These are phyloP conservation scores for Straminergon stramineum DNA, from an alignment of 225 moss, liverwort and hornwort genomes.

Conservation along the genomic window DNA sequence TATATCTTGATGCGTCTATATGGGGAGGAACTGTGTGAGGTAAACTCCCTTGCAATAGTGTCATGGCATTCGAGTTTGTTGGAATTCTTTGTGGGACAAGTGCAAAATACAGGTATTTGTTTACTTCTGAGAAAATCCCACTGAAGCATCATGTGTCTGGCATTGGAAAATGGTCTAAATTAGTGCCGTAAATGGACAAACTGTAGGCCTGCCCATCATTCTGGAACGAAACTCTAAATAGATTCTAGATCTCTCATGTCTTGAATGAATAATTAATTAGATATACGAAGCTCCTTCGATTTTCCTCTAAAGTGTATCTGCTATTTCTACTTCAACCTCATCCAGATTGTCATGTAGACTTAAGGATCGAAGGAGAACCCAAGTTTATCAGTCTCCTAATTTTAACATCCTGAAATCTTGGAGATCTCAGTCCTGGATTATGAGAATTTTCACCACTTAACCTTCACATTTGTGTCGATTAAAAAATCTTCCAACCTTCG, in stretches of 20 bases:
- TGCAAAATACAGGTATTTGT: not conserved
- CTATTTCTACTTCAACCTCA: not conserved
- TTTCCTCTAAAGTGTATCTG: not conserved
- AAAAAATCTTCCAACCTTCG: not conserved
- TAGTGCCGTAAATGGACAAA: not conserved
- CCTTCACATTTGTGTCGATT: not conserved
- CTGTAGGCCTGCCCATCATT: not conserved
- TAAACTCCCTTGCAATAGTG: conserved; percentile 1
- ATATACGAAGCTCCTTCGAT: not conserved
- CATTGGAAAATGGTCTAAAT: not conserved
- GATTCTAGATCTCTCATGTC: not conserved
- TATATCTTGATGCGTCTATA: conserved; percentile 63
- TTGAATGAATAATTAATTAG: not conserved
- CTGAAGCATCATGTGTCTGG: not conserved
- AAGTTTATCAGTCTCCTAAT: not conserved
- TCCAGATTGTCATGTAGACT: not conserved
- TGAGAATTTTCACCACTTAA: not conserved
- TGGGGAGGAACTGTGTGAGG: conserved; percentile 83
- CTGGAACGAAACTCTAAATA: not conserved
- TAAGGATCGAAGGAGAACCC: not conserved
- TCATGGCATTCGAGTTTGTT: not conserved
- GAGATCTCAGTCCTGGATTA: not conserved
- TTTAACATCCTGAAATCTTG: not conserved
- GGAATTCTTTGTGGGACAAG: not conserved
- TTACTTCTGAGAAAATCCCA: not conserved